Conservation (phyloP, 2,329 filamentous ascomycete species). For the Cytospora schulzeri region DNA sequence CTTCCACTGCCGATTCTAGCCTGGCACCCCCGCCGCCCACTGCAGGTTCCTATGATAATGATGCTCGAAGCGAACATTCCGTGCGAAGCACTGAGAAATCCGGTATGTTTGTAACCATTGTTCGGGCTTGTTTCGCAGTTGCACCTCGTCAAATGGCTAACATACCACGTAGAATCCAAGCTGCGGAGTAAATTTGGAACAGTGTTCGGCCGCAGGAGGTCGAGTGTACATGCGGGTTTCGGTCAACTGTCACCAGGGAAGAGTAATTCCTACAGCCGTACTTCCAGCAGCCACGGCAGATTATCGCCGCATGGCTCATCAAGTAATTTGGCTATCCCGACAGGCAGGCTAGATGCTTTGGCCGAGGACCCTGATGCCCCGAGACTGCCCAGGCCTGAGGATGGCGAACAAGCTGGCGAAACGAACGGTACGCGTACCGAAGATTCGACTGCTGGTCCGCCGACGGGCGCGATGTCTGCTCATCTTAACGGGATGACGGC, state of each 20-base stretch:
- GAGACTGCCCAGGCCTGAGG: conserved; percentile 31
- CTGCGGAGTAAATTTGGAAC: conserved; percentile 68
- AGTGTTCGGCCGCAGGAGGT: conserved; percentile 66
- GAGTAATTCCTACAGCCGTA: conserved; percentile 60
- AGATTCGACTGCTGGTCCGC: conserved; percentile 26
- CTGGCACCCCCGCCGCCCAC: conserved; percentile 21
- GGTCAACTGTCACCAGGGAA: conserved; percentile 59
- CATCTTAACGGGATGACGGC: conserved; percentile 52
- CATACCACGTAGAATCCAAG: conserved; percentile 51
- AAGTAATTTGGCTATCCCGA: conserved; percentile 58
- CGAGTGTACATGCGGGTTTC: conserved; percentile 67
- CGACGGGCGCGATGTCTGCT: conserved; percentile 33
- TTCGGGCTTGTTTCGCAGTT: background rate
- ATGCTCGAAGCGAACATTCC: conserved; percentile 51
- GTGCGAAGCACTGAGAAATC: conserved; percentile 43
- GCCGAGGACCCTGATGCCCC: conserved; percentile 56
- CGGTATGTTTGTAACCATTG: conserved; percentile 28
- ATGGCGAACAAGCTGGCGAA: conserved; percentile 9
- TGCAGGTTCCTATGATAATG: conserved; percentile 36
- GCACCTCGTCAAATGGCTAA: conserved; percentile 31
- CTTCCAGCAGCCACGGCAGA: conserved; percentile 65
- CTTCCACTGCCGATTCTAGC: conserved; percentile 25
- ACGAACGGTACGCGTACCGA: conserved; percentile 31
- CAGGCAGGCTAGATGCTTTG: conserved; percentile 57
- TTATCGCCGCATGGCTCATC: conserved; percentile 62